A percentile compares a stretch with the other conserved stretches of the same genome.
These are phyloP conservation scores for Pseudogymnoascus sp. DNA, from an alignment of 2,329 filamentous ascomycete genomes.

Conservation along the genomic window DNA sequence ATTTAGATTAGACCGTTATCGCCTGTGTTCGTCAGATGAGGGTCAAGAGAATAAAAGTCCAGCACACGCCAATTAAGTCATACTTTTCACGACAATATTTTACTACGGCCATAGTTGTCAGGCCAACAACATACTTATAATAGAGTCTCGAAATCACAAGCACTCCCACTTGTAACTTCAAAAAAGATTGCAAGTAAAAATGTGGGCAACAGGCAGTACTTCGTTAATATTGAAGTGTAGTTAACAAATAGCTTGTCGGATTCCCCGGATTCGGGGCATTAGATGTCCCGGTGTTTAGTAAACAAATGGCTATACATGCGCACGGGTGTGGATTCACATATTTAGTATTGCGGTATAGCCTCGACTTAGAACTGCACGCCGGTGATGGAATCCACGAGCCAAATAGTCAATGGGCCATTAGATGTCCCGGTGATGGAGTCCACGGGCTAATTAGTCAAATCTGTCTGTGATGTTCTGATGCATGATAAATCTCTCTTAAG, in stretches of 20 bases:
- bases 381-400: neutral
- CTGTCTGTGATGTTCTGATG: neutral
- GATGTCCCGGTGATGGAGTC: neutral
- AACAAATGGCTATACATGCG: no score
- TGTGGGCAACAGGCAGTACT: neutral
- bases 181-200: neutral
- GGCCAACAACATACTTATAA: neutral
- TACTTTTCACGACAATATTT: neutral
- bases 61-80: neutral
- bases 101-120: neutral
- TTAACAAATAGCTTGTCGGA: neutral
- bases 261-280: neutral
- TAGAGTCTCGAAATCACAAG: neutral
- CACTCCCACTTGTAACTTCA: neutral
- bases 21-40: neutral
- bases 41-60: neutral
- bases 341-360: no score
- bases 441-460: neutral
- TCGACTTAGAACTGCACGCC: no score
- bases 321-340: no score
- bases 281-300: neutral
- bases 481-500: neutral
- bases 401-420: neutral
- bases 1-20: neutral
- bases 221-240: neutral